Evolutionary conservation across 345 rosid species (phyloP).

Genomic region (Alliaria petiolata): DNA sequence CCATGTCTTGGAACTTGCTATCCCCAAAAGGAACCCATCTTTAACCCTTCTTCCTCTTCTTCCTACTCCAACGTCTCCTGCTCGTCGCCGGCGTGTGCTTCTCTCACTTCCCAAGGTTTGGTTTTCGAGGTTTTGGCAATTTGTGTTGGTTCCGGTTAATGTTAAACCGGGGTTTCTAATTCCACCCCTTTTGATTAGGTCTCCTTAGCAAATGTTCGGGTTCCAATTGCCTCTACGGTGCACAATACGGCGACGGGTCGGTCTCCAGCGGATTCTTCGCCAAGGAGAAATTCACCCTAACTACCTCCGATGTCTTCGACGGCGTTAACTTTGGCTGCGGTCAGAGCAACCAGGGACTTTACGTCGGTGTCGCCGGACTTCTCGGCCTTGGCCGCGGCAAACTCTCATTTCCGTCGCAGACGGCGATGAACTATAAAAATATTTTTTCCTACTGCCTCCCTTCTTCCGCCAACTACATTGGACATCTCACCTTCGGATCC

Average conservation of each 20-base stretch:
- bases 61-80: slow-evolving; percentile 56
- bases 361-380: slow-evolving; percentile 50
- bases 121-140: not conserved
- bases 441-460: slow-evolving; percentile 83
- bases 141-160: not conserved
- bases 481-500: slow-evolving; percentile 63
- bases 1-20: slow-evolving; percentile 48
- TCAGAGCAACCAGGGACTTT: slow-evolving; percentile 54
- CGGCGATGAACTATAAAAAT: slow-evolving; percentile 46
- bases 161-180: not conserved
- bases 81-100: slow-evolving; percentile 36
- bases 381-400: slow-evolving; percentile 66
- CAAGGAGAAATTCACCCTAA: slow-evolving; percentile 50
- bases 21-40: slow-evolving; percentile 40
- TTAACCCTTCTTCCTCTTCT: slow-evolving; percentile 39
- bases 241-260: slow-evolving; percentile 60
- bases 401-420: slow-evolving; percentile 67
- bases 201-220: slow-evolving; percentile 27
- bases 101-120: slow-evolving; percentile 36
- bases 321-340: slow-evolving; percentile 70
- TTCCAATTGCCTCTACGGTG: slow-evolving; percentile 52
- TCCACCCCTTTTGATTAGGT: slow-evolving; percentile 24
- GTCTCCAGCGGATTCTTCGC: slow-evolving; percentile 51
- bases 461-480: slow-evolving; percentile 48
- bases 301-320: slow-evolving; percentile 37